Evolutionary conservation across 257 asterid genomes (phyloP).

Genomic region (Salvia miltiorrhiza): DNA sequence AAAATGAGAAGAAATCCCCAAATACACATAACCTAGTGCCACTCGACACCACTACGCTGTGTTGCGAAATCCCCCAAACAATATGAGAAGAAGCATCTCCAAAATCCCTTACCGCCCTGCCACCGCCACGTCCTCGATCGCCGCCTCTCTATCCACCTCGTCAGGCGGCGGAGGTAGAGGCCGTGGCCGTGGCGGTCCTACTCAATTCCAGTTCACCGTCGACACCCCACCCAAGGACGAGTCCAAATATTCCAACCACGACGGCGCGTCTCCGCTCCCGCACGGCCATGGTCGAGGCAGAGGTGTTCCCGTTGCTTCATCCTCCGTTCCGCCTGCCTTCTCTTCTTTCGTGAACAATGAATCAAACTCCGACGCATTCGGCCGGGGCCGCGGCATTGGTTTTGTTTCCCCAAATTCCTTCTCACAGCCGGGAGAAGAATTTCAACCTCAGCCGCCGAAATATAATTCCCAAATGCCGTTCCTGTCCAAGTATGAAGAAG

Average conservation of each 20-base stretch:
- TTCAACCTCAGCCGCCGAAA: slow-evolving; percentile 19
- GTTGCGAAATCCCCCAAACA: not conserved
- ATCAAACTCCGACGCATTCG: slow-evolving; percentile 15
- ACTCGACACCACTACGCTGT: too few species aligned
- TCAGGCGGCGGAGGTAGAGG: slow-evolving; percentile 51
- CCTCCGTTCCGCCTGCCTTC: slow-evolving; percentile 42
- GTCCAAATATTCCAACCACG: slow-evolving; percentile 27
- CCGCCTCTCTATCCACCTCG: slow-evolving; percentile 51
- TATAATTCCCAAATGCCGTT: slow-evolving; percentile 19
- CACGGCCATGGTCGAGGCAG: slow-evolving; percentile 71
- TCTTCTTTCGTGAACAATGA: slow-evolving; percentile 36
- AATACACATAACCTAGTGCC: too few species aligned
- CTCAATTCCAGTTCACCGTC: slow-evolving; percentile 28
- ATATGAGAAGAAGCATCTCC: slow-evolving; percentile 64
- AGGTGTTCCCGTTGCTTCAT: slow-evolving; percentile 41
- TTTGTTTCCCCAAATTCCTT: slow-evolving; percentile 19
- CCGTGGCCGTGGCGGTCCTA: slow-evolving; percentile 66
- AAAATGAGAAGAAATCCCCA: too few species aligned
- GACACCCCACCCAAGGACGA: slow-evolving; percentile 23
- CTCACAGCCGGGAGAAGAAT: slow-evolving; percentile 16
- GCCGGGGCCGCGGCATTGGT: slow-evolving; percentile 62
- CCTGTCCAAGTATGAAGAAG: slow-evolving; percentile 25
- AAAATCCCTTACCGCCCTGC: slow-evolving; percentile 48
- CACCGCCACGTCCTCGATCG: slow-evolving; percentile 31
- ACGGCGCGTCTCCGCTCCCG: slow-evolving; percentile 24